phyloP scores from a whole-genome alignment of 495 filamentous ascomycete genomes.

The Glarea lozoyensis region DNA sequence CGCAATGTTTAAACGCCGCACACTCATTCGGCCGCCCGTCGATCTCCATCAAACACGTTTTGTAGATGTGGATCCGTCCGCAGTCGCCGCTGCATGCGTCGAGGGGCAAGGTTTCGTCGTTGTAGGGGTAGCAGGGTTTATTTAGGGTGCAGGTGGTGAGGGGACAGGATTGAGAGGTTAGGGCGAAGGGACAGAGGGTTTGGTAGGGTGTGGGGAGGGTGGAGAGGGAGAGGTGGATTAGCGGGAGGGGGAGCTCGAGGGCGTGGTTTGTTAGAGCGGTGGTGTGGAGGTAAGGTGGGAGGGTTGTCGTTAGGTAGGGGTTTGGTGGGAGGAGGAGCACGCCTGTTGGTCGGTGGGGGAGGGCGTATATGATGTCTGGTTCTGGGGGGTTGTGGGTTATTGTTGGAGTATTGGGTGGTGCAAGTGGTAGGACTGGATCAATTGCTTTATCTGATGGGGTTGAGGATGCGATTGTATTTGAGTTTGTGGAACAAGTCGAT shows the following conservation, averaged over 20 bases:
- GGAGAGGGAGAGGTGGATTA: neutral
- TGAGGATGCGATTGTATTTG: too few species aligned
- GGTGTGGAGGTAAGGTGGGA: neutral
- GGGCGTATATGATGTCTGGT: too few species aligned
- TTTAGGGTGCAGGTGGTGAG: neutral
- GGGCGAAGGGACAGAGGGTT: constrained; percentile 1
- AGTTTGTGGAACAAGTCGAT: neutral
- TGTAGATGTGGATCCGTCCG: neutral
- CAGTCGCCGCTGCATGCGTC: neutral
- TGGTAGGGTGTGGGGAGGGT: neutral
- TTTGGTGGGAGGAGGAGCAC: too few species aligned
- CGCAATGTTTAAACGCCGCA: neutral
- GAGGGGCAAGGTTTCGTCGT: neutral
- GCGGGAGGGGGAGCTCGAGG: neutral
- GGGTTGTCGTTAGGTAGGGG: too few species aligned
- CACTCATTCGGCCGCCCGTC: neutral
- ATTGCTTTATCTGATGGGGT: neutral
- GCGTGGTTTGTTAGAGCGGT: neutral
- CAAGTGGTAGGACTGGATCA: too few species aligned
- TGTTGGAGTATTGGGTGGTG: too few species aligned
- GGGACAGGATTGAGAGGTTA: neutral
- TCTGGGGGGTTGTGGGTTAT: too few species aligned
- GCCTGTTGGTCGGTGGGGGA: too few species aligned
- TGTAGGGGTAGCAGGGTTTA: neutral
- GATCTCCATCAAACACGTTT: neutral